Conservation (phyloP, 2,329 filamentous ascomycete genomes). For the Scleromitrula shiraiana region DNA sequence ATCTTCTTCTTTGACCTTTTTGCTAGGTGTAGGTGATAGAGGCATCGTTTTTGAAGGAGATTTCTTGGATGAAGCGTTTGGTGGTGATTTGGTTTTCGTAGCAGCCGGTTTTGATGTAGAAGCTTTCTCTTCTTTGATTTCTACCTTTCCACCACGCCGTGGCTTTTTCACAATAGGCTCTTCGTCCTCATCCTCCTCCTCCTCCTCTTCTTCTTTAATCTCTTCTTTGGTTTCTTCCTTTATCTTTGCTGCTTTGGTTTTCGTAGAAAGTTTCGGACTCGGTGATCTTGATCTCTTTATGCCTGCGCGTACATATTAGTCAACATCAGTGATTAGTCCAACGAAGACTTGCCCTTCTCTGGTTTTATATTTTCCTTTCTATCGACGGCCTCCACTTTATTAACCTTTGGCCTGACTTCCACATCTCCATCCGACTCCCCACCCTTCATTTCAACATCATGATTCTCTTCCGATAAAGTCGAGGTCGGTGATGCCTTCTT, state of each 20-base stretch:
- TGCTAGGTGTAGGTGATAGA: constrained; percentile 11
- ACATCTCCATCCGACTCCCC: constrained; percentile 17
- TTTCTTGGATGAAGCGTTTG: constrained; percentile 14
- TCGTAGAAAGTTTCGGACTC: constrained; percentile 12
- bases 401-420: constrained; percentile 17
- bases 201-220: constrained; percentile 39
- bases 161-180: constrained; percentile 31
- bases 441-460: constrained; percentile 25
- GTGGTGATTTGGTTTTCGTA: constrained; percentile 17
- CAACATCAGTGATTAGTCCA: not conserved
- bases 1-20: constrained; percentile 16
- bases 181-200: constrained; percentile 39
- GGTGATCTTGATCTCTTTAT: constrained; percentile 25
- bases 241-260: constrained; percentile 21
- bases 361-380: constrained; percentile 9
- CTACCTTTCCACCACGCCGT: constrained; percentile 33
- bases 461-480: constrained; percentile 17
- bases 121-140: constrained; percentile 38
- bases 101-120: constrained; percentile 6
- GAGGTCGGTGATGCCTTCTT: constrained; percentile 22
- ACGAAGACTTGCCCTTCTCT: not conserved
- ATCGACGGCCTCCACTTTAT: constrained; percentile 11
- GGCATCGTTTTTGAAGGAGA: constrained; percentile 12
- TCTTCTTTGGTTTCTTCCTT: constrained; percentile 25
- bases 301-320: constrained; percentile 10